A percentile compares a stretch with the other conserved stretches of the same genome.
These are phyloP conservation scores for Draba incana DNA, from an alignment of 345 rosid species.

Conservation along the genomic window DNA sequence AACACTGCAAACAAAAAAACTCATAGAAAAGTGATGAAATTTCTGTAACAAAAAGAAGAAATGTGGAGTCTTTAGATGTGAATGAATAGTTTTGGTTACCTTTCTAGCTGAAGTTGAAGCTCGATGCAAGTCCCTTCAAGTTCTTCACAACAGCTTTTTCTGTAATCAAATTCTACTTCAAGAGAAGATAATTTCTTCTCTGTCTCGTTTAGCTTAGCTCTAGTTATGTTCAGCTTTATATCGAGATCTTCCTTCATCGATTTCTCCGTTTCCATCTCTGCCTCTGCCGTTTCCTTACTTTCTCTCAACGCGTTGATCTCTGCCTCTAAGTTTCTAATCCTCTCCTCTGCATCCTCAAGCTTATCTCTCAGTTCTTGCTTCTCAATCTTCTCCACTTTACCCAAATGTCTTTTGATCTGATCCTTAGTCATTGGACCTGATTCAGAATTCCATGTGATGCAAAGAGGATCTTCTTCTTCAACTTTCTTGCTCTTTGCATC, in stretches of 20 bases:
- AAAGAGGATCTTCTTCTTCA: conserved; percentile 42
- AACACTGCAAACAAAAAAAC: conserved; percentile 55
- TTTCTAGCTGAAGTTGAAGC: conserved; percentile 91
- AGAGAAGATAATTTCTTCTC: conserved; percentile 72
- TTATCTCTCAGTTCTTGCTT: conserved; percentile 45
- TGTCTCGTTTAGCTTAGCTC: conserved; percentile 66
- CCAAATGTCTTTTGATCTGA: conserved; percentile 64
- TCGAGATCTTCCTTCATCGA: conserved; percentile 81
- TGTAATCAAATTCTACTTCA: conserved; percentile 87
- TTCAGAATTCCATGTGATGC: conserved; percentile 54
- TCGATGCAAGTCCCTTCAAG: conserved; percentile 86
- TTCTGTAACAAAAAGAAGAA: conserved; percentile 6
- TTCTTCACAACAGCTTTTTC: conserved; percentile 78
- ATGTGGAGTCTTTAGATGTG: conserved; percentile 1
- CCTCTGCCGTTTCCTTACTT: conserved; percentile 56
- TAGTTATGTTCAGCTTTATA: conserved; percentile 71
- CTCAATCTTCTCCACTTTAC: conserved; percentile 51
- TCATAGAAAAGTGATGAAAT: conserved; percentile 11
- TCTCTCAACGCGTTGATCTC: conserved; percentile 59
- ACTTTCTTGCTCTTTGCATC: conserved; percentile 17
- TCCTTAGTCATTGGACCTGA: conserved; percentile 55
- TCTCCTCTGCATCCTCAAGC: conserved; percentile 52
- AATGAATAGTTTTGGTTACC: conserved; percentile 46
- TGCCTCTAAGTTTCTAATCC: conserved; percentile 48
- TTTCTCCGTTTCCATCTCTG: conserved; percentile 74